Base-by-base conservation (phyloP, 164 flowering plant genomes). In the Piper longum region DNA sequence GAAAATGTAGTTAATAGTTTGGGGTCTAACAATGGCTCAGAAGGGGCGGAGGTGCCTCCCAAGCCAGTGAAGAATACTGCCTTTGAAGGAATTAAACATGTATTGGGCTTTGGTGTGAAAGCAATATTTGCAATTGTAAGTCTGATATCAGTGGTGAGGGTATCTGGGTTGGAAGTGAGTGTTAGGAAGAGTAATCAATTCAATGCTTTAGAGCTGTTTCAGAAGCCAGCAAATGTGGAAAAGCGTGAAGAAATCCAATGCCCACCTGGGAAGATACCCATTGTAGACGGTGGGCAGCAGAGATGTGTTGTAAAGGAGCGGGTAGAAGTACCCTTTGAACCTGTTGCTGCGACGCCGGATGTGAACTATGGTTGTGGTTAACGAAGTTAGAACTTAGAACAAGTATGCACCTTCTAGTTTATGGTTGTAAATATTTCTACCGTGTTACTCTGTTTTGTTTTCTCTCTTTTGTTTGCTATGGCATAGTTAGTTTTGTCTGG, bases 281-380 rank as follows among this genome's bases (percentile, higher is more conserved):
- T 87, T 54, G 63, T 83, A 64, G 96, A 85, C 71, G 66, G 77
- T 75, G 95, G 92, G 42, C 80, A 86, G 72, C 74, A 79, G 59
- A 76, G 90, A 26, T 93, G 95, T 77, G 75, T 93, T 41, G 99
- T 93, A 67, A 93, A 90, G 64, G 99, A 90, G 71, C 78, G 99
- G 70, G 80, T 90, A 62, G 89, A 84, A 69, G 70, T 93, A 68
- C 99, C 96, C 13, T 90, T 90, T 62, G 83, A 79, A 36, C 75
- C 89, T 3, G 76, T 69, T 65, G 78, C 78, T 63, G 64, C 73
- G 16, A 73, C 72, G 11, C 88, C 91, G 2, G 87, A 90, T 80
- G 86, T 88, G 45, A 88, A 74, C 67, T 93, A 85, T 61, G 97
- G 99, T 4, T 85, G 82, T 65, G 96, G 97, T 58, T 93, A 76